Evolutionary conservation across 768 basidiomycete species (phyloP).

Genomic region (Tricholoma furcatifolium): DNA sequence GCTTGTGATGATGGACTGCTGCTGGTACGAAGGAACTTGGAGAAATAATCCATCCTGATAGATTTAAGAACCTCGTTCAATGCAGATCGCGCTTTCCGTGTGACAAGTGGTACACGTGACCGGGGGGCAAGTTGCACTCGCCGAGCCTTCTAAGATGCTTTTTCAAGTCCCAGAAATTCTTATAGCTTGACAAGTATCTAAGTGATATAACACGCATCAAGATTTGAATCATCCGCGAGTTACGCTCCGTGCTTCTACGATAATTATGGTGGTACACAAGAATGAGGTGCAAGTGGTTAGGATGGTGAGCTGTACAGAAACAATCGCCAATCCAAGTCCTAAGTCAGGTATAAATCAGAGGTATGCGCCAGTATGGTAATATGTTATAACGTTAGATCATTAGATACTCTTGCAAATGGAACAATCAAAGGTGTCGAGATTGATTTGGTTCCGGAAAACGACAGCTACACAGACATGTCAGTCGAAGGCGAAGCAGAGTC

Average conservation of each 20-base stretch:
- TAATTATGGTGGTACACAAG: slow-evolving; percentile 23
- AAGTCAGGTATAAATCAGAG: slow-evolving; percentile 21
- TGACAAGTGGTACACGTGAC: no score
- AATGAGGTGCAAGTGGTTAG: slow-evolving; percentile 14
- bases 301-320: slow-evolving; percentile 14
- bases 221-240: slow-evolving; percentile 4
- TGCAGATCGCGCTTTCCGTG: no score
- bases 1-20: slow-evolving; percentile 46
- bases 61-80: not conserved
- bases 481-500: slow-evolving; percentile 12
- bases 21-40: slow-evolving; percentile 64
- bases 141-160: no score
- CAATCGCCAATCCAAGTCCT: slow-evolving; percentile 13
- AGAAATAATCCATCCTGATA: slow-evolving; percentile 75
- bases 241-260: slow-evolving; percentile 17
- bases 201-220: not conserved
- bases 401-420: slow-evolving; percentile 84
- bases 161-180: no score
- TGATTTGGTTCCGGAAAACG: slow-evolving; percentile 77
- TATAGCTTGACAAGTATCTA: no score
- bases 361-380: slow-evolving; percentile 12
- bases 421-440: slow-evolving; percentile 58
- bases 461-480: slow-evolving; percentile 47
- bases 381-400: slow-evolving; percentile 40
- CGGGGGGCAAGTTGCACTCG: no score